Percentiles rank a stretch among this genome's conserved stretches.
phyloP scores from a whole-genome alignment of 306 rosid genomes.

The Dryas octopetala region DNA sequence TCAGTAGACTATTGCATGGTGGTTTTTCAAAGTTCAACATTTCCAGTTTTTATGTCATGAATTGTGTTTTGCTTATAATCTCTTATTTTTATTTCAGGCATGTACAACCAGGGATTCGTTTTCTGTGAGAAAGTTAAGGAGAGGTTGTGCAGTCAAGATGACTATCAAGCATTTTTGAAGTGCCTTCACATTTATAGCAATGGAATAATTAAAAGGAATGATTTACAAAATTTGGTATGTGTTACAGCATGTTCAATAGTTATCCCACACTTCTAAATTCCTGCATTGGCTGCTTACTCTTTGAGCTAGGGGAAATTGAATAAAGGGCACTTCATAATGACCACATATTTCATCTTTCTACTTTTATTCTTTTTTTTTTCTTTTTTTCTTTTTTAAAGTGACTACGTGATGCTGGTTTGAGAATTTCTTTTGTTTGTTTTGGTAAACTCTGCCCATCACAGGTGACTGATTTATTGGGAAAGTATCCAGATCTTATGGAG shows the following conservation, averaged over 20 bases:
- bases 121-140: conserved; percentile 91
- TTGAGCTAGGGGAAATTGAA: not conserved
- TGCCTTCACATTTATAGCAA: conserved; percentile 81
- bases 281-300: conserved; percentile 1
- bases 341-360: not conserved
- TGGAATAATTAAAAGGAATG: conserved; percentile 85
- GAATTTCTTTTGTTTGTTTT: conserved; percentile 5
- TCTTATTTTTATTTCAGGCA: conserved; percentile 53
- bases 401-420: conserved; percentile 9
- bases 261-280: conserved; percentile 13
- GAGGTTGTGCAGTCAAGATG: conserved; percentile 77
- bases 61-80: conserved; percentile 14
- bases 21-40: not conserved
- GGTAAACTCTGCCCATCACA: conserved; percentile 37
- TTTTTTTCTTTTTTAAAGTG: not conserved
- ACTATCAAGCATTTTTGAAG: conserved; percentile 81
- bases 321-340: not conserved
- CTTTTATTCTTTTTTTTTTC: not conserved
- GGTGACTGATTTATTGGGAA: conserved; percentile 92
- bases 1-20: not conserved
- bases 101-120: conserved; percentile 72
- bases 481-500: conserved; percentile 85
- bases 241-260: conserved; percentile 19
- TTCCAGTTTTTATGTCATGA: conserved; percentile 2
- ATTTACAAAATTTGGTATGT: conserved; percentile 83